Evolutionary conservation across 192 early-diverging fungal species (phyloP).

Genomic region (Mortierella alpina): DNA sequence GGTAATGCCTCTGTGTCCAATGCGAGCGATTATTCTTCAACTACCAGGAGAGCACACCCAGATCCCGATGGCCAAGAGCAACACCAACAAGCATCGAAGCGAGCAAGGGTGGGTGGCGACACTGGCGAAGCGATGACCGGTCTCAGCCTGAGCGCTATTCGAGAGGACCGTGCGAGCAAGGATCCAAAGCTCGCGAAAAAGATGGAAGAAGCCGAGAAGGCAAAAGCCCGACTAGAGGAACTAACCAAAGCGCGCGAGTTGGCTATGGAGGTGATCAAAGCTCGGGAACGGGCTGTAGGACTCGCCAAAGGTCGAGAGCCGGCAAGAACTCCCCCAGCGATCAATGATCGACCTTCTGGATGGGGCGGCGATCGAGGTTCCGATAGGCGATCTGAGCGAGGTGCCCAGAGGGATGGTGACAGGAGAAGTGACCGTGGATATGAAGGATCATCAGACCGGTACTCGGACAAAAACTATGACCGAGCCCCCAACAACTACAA

Average conservation of each 20-base stretch:
- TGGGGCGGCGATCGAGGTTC: no score
- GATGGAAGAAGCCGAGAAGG: neutral
- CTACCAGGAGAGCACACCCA: slow-evolving; percentile 1
- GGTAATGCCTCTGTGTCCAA: neutral
- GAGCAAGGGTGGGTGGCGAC: slow-evolving; percentile 9
- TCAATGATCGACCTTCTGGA: no score
- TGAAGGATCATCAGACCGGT: slow-evolving; percentile 7
- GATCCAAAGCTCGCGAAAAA: neutral
- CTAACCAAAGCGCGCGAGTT: no score
- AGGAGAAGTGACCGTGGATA: neutral
- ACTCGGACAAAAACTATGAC: slow-evolving; percentile 4
- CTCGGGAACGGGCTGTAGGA: no score
- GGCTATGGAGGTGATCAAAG: no score
- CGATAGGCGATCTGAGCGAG: neutral
- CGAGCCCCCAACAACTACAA: neutral
- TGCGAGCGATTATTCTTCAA: neutral
- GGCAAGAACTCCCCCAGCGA: no score
- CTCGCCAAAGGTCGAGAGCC: no score
- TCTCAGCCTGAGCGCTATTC: slow-evolving; percentile 19
- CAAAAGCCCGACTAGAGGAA: neutral
- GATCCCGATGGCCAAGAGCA: slow-evolving; percentile 12
- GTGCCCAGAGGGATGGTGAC: neutral
- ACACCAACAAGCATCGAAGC: neutral
- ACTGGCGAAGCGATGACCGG: neutral
- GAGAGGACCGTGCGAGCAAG: slow-evolving; percentile 9